Evolutionary conservation across 2,329 filamentous ascomycete species (phyloP).

Genomic region (Fusarium pseudograminearum): DNA sequence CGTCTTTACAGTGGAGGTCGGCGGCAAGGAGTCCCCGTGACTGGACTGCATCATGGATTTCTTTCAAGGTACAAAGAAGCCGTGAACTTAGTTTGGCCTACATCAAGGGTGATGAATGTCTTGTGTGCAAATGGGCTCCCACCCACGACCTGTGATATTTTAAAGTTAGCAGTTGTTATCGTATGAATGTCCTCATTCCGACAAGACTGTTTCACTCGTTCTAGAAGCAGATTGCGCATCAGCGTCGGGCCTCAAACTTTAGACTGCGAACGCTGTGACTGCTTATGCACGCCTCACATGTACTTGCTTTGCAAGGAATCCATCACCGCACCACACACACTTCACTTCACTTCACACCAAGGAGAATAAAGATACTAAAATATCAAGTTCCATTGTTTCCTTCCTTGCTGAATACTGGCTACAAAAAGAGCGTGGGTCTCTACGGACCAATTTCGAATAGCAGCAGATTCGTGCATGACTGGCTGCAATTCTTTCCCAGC

Average conservation of each 20-base stretch:
- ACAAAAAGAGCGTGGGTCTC: slow-evolving; percentile 47
- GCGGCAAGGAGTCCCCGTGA: slow-evolving; percentile 38
- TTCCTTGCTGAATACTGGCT: slow-evolving; percentile 41
- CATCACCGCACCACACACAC: neutral
- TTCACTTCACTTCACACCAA: neutral
- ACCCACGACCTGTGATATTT: neutral
- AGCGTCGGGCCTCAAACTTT: neutral
- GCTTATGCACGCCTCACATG: neutral
- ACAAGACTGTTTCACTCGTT: neutral
- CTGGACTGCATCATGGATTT: slow-evolving; percentile 24
- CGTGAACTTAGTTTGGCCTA: slow-evolving; percentile 3
- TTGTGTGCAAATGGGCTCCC: slow-evolving; percentile 6
- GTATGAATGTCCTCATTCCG: neutral
- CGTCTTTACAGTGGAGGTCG: slow-evolving; percentile 9
- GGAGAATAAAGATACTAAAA: slow-evolving; percentile 1
- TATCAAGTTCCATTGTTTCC: slow-evolving; percentile 41
- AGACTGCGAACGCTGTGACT: neutral
- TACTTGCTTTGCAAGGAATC: neutral
- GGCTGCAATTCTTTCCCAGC: slow-evolving; percentile 13
- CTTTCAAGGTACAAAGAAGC: slow-evolving; percentile 5
- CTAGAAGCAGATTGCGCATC: neutral
- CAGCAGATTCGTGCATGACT: slow-evolving; percentile 25
- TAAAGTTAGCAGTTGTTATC: neutral
- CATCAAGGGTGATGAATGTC: neutral
- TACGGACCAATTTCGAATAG: slow-evolving; percentile 29